Percentiles rank a stretch among this genome's conserved stretches.
These are phyloP conservation scores for Tetragonia tetragonoides DNA, from an alignment of 148 eudicot genomes.

Conservation along the genomic window DNA sequence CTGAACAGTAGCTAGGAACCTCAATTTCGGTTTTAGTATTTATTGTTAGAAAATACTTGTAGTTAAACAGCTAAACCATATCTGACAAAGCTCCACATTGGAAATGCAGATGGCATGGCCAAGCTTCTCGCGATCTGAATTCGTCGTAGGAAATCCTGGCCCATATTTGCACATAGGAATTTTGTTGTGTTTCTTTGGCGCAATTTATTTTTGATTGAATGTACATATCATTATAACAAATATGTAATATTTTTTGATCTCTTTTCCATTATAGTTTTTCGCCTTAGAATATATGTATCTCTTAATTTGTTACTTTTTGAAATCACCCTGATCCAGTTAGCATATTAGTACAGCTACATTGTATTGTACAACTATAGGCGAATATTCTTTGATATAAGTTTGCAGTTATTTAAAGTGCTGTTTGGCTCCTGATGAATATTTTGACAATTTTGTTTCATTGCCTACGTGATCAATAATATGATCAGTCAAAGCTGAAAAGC, in stretches of 20 bases:
- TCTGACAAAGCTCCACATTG: not conserved
- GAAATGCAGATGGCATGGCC: slow-evolving; percentile 93
- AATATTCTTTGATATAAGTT: not conserved
- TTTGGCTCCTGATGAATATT: too few species aligned
- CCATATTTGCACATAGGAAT: slow-evolving; percentile 22
- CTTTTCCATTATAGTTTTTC: not conserved
- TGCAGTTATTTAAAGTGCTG: too few species aligned
- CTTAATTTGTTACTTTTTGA: not conserved
- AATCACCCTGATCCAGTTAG: not conserved
- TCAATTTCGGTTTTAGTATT: too few species aligned
- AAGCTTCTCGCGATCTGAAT: slow-evolving; percentile 70
- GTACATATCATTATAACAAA: slow-evolving; percentile 39
- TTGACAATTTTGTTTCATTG: too few species aligned
- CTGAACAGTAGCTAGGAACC: too few species aligned
- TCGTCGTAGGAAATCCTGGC: slow-evolving; percentile 32
- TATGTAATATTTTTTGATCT: not conserved
- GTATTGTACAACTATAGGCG: not conserved
- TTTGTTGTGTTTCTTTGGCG: slow-evolving; percentile 25
- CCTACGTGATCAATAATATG: too few species aligned
- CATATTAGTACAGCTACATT: not conserved
- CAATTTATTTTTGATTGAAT: slow-evolving; percentile 36
- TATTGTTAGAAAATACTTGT: too few species aligned
- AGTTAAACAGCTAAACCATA: not conserved
- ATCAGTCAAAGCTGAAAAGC: too few species aligned
- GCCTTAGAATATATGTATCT: not conserved